These are phyloP conservation scores for Lipomyces mesembrius DNA, from an alignment of 805 yeast species.

Conservation along the genomic window DNA sequence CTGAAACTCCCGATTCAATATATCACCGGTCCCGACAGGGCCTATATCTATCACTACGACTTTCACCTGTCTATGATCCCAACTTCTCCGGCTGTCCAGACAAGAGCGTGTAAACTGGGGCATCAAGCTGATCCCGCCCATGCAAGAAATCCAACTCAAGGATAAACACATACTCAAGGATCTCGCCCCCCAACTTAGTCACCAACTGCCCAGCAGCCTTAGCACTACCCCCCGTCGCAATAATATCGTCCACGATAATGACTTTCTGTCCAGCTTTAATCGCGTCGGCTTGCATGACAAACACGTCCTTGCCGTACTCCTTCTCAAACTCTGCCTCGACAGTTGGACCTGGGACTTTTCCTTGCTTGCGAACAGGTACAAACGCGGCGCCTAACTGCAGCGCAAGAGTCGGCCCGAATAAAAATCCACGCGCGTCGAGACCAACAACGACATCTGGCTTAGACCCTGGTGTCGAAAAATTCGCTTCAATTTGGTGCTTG, in stretches of 20 bases:
- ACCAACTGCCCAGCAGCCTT: conserved; percentile 89
- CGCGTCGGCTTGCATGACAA: conserved; percentile 84
- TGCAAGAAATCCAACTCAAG: conserved; percentile 94
- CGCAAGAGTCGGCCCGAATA: conserved; percentile 95
- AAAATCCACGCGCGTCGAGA: conserved; percentile 93
- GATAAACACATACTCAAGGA: conserved; percentile 82
- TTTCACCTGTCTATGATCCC: conserved; percentile 6
- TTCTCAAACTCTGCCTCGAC: conserved; percentile 74
- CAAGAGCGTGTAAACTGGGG: conserved; percentile 87
- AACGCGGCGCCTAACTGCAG: conserved; percentile 87
- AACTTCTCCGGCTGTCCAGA: conserved; percentile 38
- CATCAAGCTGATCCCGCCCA: conserved; percentile 84
- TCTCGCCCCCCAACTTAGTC: conserved; percentile 64
- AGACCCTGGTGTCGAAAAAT: conserved; percentile 51
- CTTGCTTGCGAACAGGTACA: conserved; percentile 93
- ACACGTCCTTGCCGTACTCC: conserved; percentile 89
- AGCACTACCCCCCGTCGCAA: conserved; percentile 97
- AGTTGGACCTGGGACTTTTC: conserved; percentile 89
- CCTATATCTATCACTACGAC: neutral
- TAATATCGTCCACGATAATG: conserved; percentile 89
- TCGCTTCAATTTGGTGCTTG: conserved; percentile 67
- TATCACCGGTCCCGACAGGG: neutral
- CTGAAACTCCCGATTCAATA: neutral
- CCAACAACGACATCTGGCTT: conserved; percentile 90
- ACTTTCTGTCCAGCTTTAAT: conserved; percentile 81